Evolutionary conservation across 2,329 filamentous ascomycete genomes (phyloP).

Genomic region (Fusarium pseudocircinatum): DNA sequence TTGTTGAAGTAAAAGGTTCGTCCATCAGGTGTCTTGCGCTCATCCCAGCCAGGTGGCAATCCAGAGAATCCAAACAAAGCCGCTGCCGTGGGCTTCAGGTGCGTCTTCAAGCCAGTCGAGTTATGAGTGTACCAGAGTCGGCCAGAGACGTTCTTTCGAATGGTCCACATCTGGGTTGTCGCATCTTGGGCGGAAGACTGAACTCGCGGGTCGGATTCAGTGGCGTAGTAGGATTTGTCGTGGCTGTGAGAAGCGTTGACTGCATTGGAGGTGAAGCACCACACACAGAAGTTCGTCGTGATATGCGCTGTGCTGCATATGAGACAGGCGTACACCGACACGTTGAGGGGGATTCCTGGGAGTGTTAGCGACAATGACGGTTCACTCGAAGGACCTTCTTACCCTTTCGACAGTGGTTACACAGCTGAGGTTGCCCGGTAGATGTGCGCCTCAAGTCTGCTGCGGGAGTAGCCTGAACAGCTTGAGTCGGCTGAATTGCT

Average conservation of each 20-base stretch:
- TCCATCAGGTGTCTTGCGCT: constrained; percentile 39
- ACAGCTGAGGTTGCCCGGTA: constrained; percentile 7
- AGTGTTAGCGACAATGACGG: neutral
- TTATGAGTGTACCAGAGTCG: constrained; percentile 44
- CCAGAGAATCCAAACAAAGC: constrained; percentile 9
- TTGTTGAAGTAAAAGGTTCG: constrained; percentile 39
- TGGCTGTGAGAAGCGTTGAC: constrained; percentile 37
- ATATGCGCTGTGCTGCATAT: constrained; percentile 41
- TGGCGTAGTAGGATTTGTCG: constrained; percentile 41
- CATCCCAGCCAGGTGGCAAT: constrained; percentile 39
- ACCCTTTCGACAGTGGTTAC: constrained; percentile 39
- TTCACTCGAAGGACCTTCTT: rapidly evolving
- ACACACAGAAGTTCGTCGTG: constrained; percentile 38
- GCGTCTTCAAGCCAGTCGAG: constrained; percentile 36
- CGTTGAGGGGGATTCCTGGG: constrained; percentile 37
- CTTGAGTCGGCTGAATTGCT: neutral
- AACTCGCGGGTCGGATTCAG: constrained; percentile 40
- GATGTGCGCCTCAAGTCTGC: constrained; percentile 6
- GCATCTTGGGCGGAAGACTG: constrained; percentile 27
- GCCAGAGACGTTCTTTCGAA: constrained; percentile 41
- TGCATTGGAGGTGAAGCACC: constrained; percentile 42
- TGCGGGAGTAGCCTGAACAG: neutral
- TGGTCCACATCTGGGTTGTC: constrained; percentile 35
- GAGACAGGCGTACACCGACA: constrained; percentile 42
- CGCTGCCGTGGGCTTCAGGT: constrained; percentile 36